Conservation (phyloP, 305 asterid genomes). For the Fraxinus velutina region DNA sequence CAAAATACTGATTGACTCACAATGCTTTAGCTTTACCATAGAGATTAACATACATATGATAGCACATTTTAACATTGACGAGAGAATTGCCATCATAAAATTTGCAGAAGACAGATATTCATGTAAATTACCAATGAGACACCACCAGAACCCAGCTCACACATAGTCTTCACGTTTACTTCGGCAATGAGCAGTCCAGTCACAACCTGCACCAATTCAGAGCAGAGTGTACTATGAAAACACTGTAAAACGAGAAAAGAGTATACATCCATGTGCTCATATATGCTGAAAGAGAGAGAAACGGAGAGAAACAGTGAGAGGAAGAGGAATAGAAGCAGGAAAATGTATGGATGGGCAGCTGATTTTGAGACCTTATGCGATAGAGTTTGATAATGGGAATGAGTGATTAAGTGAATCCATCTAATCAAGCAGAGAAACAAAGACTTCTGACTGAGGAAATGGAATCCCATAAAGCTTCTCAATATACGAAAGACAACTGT, state of each 20-base stretch:
- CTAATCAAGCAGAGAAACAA: background rate
- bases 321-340: background rate
- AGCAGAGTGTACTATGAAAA: conserved; percentile 17
- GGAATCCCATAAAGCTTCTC: conserved; percentile 17
- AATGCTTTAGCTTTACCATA: background rate
- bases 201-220: conserved; percentile 49
- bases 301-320: background rate
- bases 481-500: background rate
- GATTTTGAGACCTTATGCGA: background rate
- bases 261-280: background rate
- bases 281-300: background rate
- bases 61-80: background rate
- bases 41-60: background rate
- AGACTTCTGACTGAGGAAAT: conserved; percentile 8
- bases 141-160: conserved; percentile 91
- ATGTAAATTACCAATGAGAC: conserved; percentile 71
- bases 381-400: background rate
- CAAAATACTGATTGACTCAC: conserved; percentile 9
- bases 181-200: conserved; percentile 93
- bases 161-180: conserved; percentile 95
- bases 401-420: background rate
- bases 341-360: conserved; percentile 9
- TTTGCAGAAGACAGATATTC: conserved; percentile 7
- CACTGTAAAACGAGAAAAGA: conserved; percentile 1
- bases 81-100: conserved; percentile 5